Base-by-base conservation (phyloP, 352 stramenopile genomes). In the Blastocystis sp. region DNA sequence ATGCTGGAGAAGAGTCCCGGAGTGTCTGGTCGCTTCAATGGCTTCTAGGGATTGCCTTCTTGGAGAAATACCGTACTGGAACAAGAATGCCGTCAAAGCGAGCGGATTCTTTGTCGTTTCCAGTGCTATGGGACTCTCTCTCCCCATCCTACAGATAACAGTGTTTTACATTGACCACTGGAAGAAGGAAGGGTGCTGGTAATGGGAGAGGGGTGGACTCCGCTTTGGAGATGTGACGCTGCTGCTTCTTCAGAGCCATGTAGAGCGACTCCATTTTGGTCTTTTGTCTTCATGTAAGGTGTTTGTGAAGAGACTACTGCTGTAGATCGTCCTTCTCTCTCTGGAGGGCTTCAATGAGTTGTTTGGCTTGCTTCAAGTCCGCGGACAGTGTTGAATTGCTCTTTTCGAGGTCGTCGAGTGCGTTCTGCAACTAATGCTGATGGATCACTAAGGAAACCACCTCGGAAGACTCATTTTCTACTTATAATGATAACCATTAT, bases 231-330 rank as follows among this genome's bases (percentile, higher is more conserved):
- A 34, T 34, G 6, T 84, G 74, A 9, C 48, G 34, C 61, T 84
- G 74, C 61, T 84, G 74, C 34, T 84, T 84, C 60, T 84, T 84
- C 40, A 84, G 52, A 3, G 52, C n/a, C 7, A 70, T 11, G 45
- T 84, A 84, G 24, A 84, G 74, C 2, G 74, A 66, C 61, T 84
- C 74, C 74, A 84, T 84, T 45, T 84, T 84, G 9, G 74, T 54
- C 28, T 84, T 84, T 28, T 84, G 74, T 48, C 66, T 76, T 6
- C 21, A 24, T 3, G 28, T 59, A 14, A 52, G 2, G 4, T 2
- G 52, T 7, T 28, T 38, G 2, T 11, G 7, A 3, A 34, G 19
- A 14, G n/a, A 11, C 21, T 57, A 76, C 74, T 70, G 74, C 60
- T 84, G 74, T 7, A 64, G 14, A n/a, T 84, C 74, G 34, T 68